phyloP scores from a whole-genome alignment of 495 filamentous ascomycete species.

The Usnea hakonensis region DNA sequence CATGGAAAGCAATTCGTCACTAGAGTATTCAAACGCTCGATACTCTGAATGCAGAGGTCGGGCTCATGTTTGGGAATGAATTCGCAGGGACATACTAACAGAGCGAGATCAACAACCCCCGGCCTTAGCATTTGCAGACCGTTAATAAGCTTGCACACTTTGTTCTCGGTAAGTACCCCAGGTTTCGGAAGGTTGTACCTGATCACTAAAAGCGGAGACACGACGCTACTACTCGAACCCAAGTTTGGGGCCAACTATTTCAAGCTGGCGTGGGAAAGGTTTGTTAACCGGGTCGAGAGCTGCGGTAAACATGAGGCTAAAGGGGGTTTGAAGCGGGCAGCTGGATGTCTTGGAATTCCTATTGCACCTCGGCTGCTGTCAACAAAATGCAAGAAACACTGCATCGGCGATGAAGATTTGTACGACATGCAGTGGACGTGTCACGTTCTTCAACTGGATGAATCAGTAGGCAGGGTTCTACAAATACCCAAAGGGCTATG shows the following conservation, averaged over 20 bases:
- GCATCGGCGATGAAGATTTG: neutral
- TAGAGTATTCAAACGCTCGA: neutral
- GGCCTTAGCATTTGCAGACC: neutral
- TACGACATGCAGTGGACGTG: neutral
- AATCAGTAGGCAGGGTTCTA: neutral
- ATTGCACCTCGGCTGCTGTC: neutral
- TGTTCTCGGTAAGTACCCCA: neutral
- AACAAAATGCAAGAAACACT: neutral
- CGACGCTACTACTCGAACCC: neutral
- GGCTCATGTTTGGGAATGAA: neutral
- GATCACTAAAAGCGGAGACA: neutral
- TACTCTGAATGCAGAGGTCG: neutral
- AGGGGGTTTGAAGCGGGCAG: neutral
- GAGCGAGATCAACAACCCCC: neutral
- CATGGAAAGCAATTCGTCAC: neutral
- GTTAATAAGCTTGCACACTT: neutral
- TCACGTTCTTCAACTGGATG: neutral
- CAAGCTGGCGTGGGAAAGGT: neutral
- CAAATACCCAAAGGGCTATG: too few species aligned
- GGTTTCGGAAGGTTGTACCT: neutral
- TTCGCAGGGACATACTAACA: neutral
- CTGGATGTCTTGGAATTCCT: neutral
- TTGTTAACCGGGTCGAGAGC: neutral
- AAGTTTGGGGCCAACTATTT: neutral
- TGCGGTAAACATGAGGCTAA: neutral